Conservation (phyloP, 163 green algal species). For the Botryococcus braunii region DNA sequence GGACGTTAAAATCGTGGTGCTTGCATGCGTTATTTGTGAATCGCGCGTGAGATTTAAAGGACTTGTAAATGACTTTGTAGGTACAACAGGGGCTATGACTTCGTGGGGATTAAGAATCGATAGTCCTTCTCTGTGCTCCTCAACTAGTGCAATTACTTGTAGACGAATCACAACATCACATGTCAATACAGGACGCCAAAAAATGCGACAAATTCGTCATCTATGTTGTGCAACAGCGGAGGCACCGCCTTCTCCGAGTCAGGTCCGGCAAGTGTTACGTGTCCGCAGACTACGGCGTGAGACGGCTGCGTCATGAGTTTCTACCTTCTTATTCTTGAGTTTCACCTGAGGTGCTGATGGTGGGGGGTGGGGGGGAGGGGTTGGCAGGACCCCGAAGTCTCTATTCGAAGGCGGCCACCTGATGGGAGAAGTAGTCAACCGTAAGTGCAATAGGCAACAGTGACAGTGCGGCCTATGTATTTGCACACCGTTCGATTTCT, state of each 20-base stretch:
- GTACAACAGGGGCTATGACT: no score
- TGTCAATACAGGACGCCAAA: no score
- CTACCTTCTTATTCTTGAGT: not conserved
- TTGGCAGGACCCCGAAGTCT: slow-evolving; percentile 37
- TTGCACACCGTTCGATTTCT: not conserved
- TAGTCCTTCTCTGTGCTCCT: no score
- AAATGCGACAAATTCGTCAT: not conserved
- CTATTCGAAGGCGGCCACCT: slow-evolving; percentile 63
- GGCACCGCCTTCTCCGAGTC: not conserved
- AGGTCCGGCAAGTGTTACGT: no score
- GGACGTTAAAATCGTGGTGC: no score
- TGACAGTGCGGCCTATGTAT: not conserved
- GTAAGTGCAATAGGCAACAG: not conserved
- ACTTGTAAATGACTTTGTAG: no score
- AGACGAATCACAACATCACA: no score
- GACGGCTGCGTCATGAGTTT: not conserved
- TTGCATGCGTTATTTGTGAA: no score
- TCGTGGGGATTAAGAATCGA: no score
- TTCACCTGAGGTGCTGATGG: not conserved
- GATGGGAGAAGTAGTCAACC: slow-evolving; percentile 52
- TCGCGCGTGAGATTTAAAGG: no score
- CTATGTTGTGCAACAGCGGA: not conserved
- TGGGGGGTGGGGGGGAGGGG: not conserved
- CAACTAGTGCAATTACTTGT: no score
- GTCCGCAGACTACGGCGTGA: not conserved